These are phyloP conservation scores for Mycena sp. DNA, from an alignment of 1,284 basidiomycete species.

Conservation along the genomic window DNA sequence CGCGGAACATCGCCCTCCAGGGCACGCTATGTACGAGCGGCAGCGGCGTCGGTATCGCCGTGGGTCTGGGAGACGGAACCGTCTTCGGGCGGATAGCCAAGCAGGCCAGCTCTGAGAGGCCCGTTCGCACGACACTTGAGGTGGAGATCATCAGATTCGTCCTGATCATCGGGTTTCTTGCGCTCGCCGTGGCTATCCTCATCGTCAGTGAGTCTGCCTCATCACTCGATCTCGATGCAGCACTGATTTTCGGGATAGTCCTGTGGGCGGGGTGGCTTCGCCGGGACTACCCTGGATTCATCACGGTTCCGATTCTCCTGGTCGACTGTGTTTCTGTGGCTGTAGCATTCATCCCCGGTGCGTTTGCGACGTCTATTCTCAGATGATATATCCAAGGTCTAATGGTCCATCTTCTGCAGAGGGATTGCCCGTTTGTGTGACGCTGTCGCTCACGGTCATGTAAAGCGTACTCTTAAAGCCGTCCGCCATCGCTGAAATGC, in stretches of 20 bases:
- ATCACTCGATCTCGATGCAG: constrained; percentile 22
- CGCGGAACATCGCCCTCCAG: constrained; percentile 67
- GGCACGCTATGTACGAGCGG: constrained; percentile 70
- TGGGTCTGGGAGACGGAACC: constrained; percentile 65
- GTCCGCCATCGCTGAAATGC: too few relatives aligned
- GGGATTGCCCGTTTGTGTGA: constrained; percentile 57
- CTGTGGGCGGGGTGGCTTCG: constrained; percentile 64
- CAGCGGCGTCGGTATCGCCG: constrained; percentile 61
- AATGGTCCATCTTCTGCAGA: constrained; percentile 49
- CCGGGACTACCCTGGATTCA: constrained; percentile 59
- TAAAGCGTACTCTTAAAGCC: too few relatives aligned
- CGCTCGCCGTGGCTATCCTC: constrained; percentile 54
- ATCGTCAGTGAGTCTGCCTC: constrained; percentile 55
- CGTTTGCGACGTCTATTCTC: too few relatives aligned
- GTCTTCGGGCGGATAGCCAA: constrained; percentile 68
- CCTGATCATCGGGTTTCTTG: constrained; percentile 51
- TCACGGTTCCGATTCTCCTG: constrained; percentile 61
- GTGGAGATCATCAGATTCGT: constrained; percentile 55
- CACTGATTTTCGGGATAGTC: constrained; percentile 34
- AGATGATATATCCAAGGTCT: too few relatives aligned
- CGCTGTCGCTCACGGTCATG: constrained; percentile 54
- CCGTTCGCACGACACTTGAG: constrained; percentile 52
- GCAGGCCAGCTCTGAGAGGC: constrained; percentile 56
- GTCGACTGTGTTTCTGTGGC: constrained; percentile 68
- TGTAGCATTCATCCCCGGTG: constrained; percentile 67